These are phyloP conservation scores for Chionographis japonica DNA, from an alignment of 106 monocot species.

Conservation along the genomic window DNA sequence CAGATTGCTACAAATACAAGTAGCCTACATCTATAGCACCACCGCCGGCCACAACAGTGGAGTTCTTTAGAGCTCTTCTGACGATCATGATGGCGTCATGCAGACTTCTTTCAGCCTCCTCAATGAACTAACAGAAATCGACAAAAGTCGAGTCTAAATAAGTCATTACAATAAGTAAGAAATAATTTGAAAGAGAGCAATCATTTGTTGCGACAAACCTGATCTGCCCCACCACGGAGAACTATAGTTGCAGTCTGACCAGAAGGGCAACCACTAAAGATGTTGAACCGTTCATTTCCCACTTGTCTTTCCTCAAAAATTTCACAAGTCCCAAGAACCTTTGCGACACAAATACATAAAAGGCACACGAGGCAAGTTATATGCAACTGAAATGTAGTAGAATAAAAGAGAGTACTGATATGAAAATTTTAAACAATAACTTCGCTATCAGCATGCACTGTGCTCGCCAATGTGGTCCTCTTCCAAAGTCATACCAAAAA, in stretches of 20 bases:
- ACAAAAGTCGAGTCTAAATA: background rate
- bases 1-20: background rate
- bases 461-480: no score
- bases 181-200: background rate
- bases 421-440: background rate
- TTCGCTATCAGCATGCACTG: no score
- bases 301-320: constrained; percentile 97
- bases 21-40: constrained; percentile 94
- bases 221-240: constrained; percentile 96
- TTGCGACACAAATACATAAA: constrained; percentile 4
- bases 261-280: constrained; percentile 95
- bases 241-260: constrained; percentile 98
- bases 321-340: constrained; percentile 94
- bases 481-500: background rate
- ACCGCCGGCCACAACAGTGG: constrained; percentile 96
- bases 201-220: constrained; percentile 36
- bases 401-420: background rate
- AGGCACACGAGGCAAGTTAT: background rate
- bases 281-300: constrained; percentile 97
- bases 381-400: background rate
- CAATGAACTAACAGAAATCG: constrained; percentile 69
- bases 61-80: constrained; percentile 96
- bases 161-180: background rate
- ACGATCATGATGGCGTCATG: constrained; percentile 99
- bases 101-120: constrained; percentile 97